A percentile compares a stretch with the other conserved stretches of the same genome.
Conservation (phyloP, 78 protist species). For the Dictyostelium purpureum region DNA sequence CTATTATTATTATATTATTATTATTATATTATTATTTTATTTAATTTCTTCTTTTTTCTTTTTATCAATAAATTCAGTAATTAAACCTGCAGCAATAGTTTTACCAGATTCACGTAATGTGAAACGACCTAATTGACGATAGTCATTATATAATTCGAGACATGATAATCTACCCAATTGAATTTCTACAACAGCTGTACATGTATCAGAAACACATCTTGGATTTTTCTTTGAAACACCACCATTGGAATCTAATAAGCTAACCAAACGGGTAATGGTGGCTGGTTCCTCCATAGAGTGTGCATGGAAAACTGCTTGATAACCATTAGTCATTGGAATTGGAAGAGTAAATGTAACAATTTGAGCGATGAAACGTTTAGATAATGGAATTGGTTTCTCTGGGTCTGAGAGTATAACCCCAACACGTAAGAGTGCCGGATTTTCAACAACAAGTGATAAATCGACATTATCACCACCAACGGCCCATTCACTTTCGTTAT, state of each 20-base stretch:
- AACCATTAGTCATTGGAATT: constrained; percentile 67
- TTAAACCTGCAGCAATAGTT: constrained; percentile 82
- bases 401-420: constrained; percentile 83
- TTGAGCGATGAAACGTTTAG: constrained; percentile 68
- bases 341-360: constrained; percentile 72
- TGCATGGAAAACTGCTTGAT: constrained; percentile 56
- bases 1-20: too few species aligned
- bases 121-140: constrained; percentile 82
- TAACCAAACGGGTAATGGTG: constrained; percentile 5
- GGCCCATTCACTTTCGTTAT: constrained; percentile 57
- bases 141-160: constrained; percentile 63
- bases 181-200: constrained; percentile 68
- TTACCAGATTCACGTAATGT: constrained; percentile 75
- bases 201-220: constrained; percentile 37
- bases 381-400: constrained; percentile 55
- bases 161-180: constrained; percentile 38
- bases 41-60: too few species aligned
- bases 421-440: constrained; percentile 16
- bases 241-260: constrained; percentile 42
- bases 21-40: too few species aligned
- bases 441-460: constrained; percentile 16
- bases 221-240: constrained; percentile 61
- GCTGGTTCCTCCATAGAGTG: constrained; percentile 71
- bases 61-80: constrained; percentile 57
- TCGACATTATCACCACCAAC: constrained; percentile 91